phyloP scores from a whole-genome alignment of 306 rosid species.

The Cucumis cinereus region DNA sequence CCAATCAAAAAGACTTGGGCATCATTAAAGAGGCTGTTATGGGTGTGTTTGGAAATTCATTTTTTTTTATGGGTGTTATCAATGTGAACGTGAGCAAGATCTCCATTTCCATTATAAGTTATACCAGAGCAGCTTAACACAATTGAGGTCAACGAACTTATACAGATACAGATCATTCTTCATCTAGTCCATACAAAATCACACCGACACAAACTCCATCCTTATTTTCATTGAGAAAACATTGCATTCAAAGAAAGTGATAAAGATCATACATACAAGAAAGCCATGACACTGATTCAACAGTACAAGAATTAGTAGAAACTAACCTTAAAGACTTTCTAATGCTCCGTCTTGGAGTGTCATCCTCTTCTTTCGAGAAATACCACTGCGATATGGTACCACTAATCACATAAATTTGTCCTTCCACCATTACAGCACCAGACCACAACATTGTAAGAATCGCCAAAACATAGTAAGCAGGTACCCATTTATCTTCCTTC shows the following conservation, averaged over 20 bases:
- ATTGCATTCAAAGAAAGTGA: not conserved
- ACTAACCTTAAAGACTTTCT: conserved; percentile 68
- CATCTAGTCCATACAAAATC: not conserved
- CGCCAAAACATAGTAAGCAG: conserved; percentile 75
- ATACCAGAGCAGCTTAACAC: not conserved
- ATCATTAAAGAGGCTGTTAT: not conserved
- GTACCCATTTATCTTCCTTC: conserved; percentile 87
- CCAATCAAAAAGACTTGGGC: not conserved
- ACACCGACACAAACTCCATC: not conserved
- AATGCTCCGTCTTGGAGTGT: conserved; percentile 35
- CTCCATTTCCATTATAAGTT: not conserved
- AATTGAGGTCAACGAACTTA: not conserved
- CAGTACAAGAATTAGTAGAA: not conserved
- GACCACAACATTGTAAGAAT: conserved; percentile 91
- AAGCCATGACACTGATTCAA: not conserved
- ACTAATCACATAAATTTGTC: conserved; percentile 78
- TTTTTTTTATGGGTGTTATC: not conserved
- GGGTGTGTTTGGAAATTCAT: not conserved
- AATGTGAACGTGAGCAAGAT: not conserved
- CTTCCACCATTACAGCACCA: conserved; percentile 53
- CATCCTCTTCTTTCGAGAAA: conserved; percentile 52
- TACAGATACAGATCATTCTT: not conserved
- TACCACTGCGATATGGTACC: conserved; percentile 89
- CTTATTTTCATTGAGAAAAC: not conserved
- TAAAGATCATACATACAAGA: not conserved